phyloP scores from a whole-genome alignment of 768 basidiomycete species.

The Serendipita sp. region DNA sequence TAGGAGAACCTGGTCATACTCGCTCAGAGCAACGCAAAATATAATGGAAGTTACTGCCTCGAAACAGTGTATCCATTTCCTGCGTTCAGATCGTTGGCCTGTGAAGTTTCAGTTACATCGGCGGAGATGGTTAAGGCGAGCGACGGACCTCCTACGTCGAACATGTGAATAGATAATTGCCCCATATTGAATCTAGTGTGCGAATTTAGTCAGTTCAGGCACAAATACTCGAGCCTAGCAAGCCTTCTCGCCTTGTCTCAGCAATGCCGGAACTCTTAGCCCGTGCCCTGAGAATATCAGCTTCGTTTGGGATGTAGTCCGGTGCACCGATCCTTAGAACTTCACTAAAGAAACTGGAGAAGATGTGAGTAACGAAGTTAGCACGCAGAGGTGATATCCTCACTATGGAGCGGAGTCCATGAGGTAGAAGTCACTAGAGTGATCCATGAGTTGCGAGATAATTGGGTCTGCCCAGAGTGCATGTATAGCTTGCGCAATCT shows the following conservation, averaged over 20 bases:
- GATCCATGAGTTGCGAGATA: conserved; percentile 32
- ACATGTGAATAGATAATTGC: conserved; percentile 44
- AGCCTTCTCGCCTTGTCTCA: conserved; percentile 48
- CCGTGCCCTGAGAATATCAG: conserved; percentile 75
- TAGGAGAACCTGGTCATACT: conserved; percentile 57
- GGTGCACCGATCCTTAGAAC: conserved; percentile 67
- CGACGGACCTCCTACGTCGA: conserved; percentile 52
- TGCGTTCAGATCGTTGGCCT: conserved; percentile 54
- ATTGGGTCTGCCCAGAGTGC: conserved; percentile 32
- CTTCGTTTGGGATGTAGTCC: conserved; percentile 72
- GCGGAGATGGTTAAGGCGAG: neutral
- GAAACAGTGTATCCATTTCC: conserved; percentile 71
- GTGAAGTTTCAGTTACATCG: neutral
- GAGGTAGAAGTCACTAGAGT: conserved; percentile 66
- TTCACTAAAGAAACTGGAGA: conserved; percentile 62
- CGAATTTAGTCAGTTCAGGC: conserved; percentile 1
- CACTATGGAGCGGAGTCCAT: conserved; percentile 92
- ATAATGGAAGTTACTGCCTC: conserved; percentile 69
- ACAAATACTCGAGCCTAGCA: conserved; percentile 26
- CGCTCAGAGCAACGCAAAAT: conserved; percentile 57
- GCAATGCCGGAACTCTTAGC: conserved; percentile 81
- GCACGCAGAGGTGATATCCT: conserved; percentile 14
- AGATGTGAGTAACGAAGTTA: neutral
- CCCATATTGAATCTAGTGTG: conserved; percentile 41
- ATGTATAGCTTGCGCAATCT: conserved; percentile 51